Evolutionary conservation across 306 rosid species (phyloP).

Genomic region (apple (Malus domestica)): ASM211411v1 NC_041803.1:8679501-8680000

Average conservation of each 20-base stretch:
- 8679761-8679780: background rate
- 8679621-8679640: background rate
- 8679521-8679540: background rate
- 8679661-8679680: background rate
- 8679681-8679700: background rate
- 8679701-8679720: constrained; percentile 11
- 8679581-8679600: background rate
- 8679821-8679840: background rate
- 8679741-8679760: background rate
- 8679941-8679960: background rate
- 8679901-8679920: background rate
- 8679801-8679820: background rate
- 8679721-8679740: constrained; percentile 46
- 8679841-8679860: background rate
- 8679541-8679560: no score
- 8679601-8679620: background rate
- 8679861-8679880: background rate
- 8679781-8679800: constrained; percentile 4
- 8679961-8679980: background rate
- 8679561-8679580: background rate
- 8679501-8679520: background rate
- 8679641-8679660: background rate
- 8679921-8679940: background rate
- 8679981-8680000: background rate
- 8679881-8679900: background rate